phyloP scores from a whole-genome alignment of 2,329 filamentous ascomycete genomes.

The Geoglossum cookeanum region DNA sequence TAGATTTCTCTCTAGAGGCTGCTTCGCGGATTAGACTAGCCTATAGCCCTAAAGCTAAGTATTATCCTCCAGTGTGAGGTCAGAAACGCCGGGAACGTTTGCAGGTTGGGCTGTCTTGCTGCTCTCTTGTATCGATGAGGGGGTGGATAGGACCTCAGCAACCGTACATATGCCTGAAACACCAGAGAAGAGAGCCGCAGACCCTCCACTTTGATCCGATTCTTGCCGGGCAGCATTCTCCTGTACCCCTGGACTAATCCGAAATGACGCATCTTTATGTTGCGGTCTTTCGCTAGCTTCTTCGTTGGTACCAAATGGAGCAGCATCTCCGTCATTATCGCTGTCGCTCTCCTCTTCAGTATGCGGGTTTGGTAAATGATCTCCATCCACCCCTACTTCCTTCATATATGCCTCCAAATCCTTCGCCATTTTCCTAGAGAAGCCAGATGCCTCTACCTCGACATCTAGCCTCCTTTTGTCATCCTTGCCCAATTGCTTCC shows the following conservation, averaged over 20 bases:
- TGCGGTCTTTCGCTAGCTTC: slow-evolving; percentile 19
- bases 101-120: not conserved
- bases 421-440: slow-evolving; percentile 92
- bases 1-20: not conserved
- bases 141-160: not conserved
- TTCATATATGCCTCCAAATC: slow-evolving; percentile 85
- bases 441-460: slow-evolving; percentile 77
- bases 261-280: not conserved
- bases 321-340: slow-evolving; percentile 20
- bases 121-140: not conserved
- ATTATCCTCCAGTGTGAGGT: not conserved
- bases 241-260: not conserved
- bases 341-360: slow-evolving; percentile 20
- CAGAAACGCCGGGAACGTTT: not conserved
- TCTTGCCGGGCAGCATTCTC: not conserved
- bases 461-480: slow-evolving; percentile 59
- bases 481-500: slow-evolving; percentile 49
- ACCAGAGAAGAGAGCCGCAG: not conserved
- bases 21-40: not conserved
- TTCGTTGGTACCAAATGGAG: slow-evolving; percentile 15
- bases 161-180: not conserved
- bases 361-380: slow-evolving; percentile 28
- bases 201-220: not conserved
- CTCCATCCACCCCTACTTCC: slow-evolving; percentile 33
- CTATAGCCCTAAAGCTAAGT: not conserved